Evolutionary conservation across 2,329 filamentous ascomycete genomes (phyloP).

Genomic region (Beauveria medogensis): DNA sequence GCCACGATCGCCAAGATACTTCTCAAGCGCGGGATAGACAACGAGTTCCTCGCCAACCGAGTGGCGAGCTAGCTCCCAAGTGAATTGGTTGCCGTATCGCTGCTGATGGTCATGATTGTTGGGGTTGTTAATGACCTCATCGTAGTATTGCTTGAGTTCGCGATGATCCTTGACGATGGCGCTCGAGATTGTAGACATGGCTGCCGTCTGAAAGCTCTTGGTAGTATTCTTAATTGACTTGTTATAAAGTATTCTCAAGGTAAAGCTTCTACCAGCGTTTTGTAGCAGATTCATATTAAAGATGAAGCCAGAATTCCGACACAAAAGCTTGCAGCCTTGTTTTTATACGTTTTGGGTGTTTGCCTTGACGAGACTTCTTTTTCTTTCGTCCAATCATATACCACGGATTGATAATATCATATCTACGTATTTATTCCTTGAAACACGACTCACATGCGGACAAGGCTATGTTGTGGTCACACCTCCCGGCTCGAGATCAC

Average conservation of each 20-base stretch:
- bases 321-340: too few relatives aligned
- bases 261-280: not conserved
- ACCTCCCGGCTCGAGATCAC: too few relatives aligned
- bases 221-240: not conserved
- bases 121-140: constrained; percentile 29
- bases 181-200: constrained; percentile 16
- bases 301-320: too few relatives aligned
- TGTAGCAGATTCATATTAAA: too few relatives aligned
- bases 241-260: not conserved
- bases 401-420: too few relatives aligned
- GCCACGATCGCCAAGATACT: constrained; percentile 34
- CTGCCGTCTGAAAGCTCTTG: not conserved
- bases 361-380: too few relatives aligned
- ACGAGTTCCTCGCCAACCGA: constrained; percentile 41
- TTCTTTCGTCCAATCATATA: too few relatives aligned
- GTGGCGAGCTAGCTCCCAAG: constrained; percentile 41
- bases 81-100: constrained; percentile 38
- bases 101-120: constrained; percentile 28
- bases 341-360: too few relatives aligned
- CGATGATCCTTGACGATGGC: constrained; percentile 23
- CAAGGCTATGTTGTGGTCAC: too few relatives aligned
- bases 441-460: too few relatives aligned
- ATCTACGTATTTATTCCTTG: too few relatives aligned
- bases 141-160: constrained; percentile 29
- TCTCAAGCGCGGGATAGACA: constrained; percentile 46